Conservation (phyloP, 1,139 yeast genomes). For the Saccharomyces hybrid region DNA sequence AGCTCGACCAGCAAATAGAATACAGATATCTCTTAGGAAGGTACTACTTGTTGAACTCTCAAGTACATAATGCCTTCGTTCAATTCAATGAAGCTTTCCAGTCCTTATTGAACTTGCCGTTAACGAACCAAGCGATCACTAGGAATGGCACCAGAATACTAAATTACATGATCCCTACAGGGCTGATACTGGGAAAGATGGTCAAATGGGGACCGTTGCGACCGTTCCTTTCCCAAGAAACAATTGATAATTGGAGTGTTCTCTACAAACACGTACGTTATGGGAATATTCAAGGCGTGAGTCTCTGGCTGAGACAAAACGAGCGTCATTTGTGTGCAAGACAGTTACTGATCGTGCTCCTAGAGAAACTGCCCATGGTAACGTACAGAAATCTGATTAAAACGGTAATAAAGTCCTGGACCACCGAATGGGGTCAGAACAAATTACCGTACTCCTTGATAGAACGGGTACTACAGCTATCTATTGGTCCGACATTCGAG, state of each 20-base stretch:
- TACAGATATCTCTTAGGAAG: conserved; percentile 29
- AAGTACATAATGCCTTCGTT: conserved; percentile 27
- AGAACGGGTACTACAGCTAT: conserved; percentile 15
- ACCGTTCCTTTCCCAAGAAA: conserved; percentile 10
- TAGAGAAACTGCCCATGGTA: conserved; percentile 29
- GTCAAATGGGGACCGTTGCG: conserved; percentile 12
- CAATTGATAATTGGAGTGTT: conserved; percentile 14
- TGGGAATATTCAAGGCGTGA: conserved; percentile 23
- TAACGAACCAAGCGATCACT: conserved; percentile 6
- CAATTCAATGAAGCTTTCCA: conserved; percentile 25
- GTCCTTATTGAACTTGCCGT: conserved; percentile 9
- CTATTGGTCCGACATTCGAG: conserved; percentile 13
- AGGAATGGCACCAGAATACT: conserved; percentile 22
- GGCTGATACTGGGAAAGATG: conserved; percentile 25
- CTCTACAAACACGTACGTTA: conserved; percentile 14
- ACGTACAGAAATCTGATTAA: conserved; percentile 25
- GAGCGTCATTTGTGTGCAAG: conserved; percentile 16
- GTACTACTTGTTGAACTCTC: conserved; percentile 26
- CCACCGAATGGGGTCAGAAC: conserved; percentile 17
- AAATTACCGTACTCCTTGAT: conserved; percentile 24
- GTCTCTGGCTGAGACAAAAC: conserved; percentile 24
- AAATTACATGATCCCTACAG: conserved; percentile 25
- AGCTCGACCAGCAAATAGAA: conserved; percentile 27
- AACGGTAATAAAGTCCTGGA: conserved; percentile 13
- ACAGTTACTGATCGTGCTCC: conserved; percentile 18